Evolutionary conservation across 768 basidiomycete species (phyloP).

Genomic region (Gautieria morchelliformis): DNA sequence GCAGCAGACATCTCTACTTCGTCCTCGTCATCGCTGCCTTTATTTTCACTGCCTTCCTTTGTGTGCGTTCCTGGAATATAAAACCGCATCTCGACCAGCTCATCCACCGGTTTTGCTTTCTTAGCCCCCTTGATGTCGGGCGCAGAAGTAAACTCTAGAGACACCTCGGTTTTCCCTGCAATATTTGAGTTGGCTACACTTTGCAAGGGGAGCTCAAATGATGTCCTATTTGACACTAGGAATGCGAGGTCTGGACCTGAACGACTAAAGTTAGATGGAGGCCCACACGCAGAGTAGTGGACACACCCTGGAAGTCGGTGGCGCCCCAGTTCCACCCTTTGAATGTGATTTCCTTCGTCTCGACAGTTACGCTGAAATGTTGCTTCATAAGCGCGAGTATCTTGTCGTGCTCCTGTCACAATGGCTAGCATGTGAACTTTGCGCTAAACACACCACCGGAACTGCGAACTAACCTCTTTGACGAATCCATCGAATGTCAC

Average conservation of each 20-base stretch:
- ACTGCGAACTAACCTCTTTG: slow-evolving; percentile 56
- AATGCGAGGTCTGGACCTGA: slow-evolving; percentile 89
- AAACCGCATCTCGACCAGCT: slow-evolving; percentile 94
- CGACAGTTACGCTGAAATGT: slow-evolving; percentile 77
- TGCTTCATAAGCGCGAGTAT: slow-evolving; percentile 74
- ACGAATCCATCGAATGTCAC: slow-evolving; percentile 92
- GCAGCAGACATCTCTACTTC: slow-evolving; percentile 83
- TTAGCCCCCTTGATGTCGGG: slow-evolving; percentile 39
- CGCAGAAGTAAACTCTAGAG: slow-evolving; percentile 77
- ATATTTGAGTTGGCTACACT: slow-evolving; percentile 96
- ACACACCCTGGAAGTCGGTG: slow-evolving; percentile 81
- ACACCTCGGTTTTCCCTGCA: slow-evolving; percentile 95
- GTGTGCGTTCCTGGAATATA: slow-evolving; percentile 79
- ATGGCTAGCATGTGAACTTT: neutral
- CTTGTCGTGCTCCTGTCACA: slow-evolving; percentile 76
- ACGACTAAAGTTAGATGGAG: neutral
- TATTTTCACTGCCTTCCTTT: slow-evolving; percentile 55
- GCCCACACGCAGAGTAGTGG: neutral
- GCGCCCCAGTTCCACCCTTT: slow-evolving; percentile 99
- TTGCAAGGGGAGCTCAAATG: slow-evolving; percentile 82
- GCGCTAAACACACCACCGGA: slow-evolving; percentile 2
- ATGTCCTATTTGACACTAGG: slow-evolving; percentile 73
- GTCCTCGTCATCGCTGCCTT: slow-evolving; percentile 51
- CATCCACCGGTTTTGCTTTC: slow-evolving; percentile 46
- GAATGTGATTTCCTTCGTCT: slow-evolving; percentile 76